Evolutionary conservation across 257 asterid genomes (phyloP), one percentile per base, ranked within the genome.

Genomic region (Sherardia arvensis): DNA sequence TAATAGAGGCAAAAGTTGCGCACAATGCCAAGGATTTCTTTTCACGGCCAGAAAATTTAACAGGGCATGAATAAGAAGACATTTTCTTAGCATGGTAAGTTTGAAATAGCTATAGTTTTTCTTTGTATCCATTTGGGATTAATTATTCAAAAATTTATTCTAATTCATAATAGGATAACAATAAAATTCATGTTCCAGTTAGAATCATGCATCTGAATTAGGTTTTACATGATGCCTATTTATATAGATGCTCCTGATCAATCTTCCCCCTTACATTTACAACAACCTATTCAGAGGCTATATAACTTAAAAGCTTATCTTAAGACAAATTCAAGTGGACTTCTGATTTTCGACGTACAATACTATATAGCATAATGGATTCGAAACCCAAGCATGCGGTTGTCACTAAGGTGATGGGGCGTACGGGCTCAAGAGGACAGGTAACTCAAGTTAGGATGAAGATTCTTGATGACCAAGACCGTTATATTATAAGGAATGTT

Each of bases 1-100:
- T 92, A 29, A 64, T 89, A 48, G 97, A 92, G 85, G 94, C 85
- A 69, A 88, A 85, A 54, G 95, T 91, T 69, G 98, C 98, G n/a
- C 85, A 61, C 66, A 83, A 81, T 66, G 96, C 95, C 28, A 83
- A 78, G 73, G 78, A 75, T 23, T 92, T 81, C 67, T 81, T 85
- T 47, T 49, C 77, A 34, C 82, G 74, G 72, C 73, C 91, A 62
- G 85, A 77, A 66, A 75, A 73, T 72, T 81, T 77, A 60, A 68
- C 64, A 55, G 77, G 73, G 59, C 51, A 61, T 54, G 76, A 81
- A 74, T 79, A 20, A 43, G 51, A 28, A 38, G 43, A 36, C 32
- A 14, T 36, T n/a, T 0, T 29, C 34, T 48, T 34, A 17, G 27
- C n/a, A 27, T 51, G 51, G 8, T 36, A 10, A 29, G 40, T 56